phyloP scores from a whole-genome alignment of 2,329 filamentous ascomycete species.

The Daldinia eschscholtzii region DNA sequence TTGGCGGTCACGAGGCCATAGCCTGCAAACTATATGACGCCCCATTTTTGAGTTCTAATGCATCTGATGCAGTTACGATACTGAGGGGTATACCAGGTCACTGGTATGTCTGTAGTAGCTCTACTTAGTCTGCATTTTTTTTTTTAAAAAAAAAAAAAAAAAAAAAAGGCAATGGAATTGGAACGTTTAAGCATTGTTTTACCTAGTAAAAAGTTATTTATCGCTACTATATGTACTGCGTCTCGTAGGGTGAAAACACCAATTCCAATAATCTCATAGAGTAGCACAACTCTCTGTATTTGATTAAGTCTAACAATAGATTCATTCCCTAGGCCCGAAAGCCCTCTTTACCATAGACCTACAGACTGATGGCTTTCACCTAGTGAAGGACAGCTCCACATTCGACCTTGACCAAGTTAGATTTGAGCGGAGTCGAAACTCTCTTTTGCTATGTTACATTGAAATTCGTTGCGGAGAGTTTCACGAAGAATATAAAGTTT shows the following conservation, averaged over 20 bases:
- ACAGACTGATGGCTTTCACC: not conserved
- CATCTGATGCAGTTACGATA: not conserved
- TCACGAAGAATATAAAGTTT: slow-evolving; percentile 16
- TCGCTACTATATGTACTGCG: not conserved
- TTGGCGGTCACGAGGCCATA: slow-evolving; percentile 19
- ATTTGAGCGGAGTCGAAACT: slow-evolving; percentile 12
- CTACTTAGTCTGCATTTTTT: not conserved
- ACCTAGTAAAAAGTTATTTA: not conserved
- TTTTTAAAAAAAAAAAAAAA: no score
- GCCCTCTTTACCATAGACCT: not conserved
- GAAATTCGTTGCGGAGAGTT: slow-evolving; percentile 5
- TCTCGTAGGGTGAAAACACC: not conserved
- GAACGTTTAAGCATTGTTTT: not conserved
- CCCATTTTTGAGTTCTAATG: not conserved
- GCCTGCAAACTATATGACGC: not conserved
- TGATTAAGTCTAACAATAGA: no score
- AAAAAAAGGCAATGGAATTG: no score
- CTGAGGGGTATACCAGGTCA: not conserved
- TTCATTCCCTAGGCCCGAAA: no score
- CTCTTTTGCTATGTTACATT: slow-evolving; percentile 6
- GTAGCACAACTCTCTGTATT: not conserved
- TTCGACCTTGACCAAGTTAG: not conserved
- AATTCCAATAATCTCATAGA: not conserved
- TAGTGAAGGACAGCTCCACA: slow-evolving; percentile 10
- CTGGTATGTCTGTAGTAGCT: not conserved